Conservation (phyloP, 1,284 basidiomycete species). For the Rhizopogon hawkerae region DNA sequence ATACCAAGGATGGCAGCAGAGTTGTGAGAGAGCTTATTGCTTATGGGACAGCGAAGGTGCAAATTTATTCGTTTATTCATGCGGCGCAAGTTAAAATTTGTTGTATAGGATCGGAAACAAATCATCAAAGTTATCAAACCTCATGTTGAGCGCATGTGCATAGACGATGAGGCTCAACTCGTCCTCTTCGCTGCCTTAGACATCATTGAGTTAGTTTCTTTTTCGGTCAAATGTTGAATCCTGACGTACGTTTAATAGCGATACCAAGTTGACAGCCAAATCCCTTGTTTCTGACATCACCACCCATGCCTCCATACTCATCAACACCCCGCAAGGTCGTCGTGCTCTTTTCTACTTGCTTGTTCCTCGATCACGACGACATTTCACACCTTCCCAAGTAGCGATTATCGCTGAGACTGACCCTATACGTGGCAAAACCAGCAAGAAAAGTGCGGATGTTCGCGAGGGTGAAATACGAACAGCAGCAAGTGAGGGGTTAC, state of each 20-base stretch:
- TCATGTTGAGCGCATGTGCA: constrained; percentile 77
- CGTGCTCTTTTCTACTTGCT: constrained; percentile 76
- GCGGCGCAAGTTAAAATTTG: not conserved
- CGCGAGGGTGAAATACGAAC: constrained; percentile 62
- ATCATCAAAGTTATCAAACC: constrained; percentile 81
- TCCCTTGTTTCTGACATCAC: constrained; percentile 62
- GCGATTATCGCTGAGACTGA: constrained; percentile 65
- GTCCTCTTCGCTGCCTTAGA: constrained; percentile 85
- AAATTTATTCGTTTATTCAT: constrained; percentile 2
- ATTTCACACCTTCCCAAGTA: constrained; percentile 78
- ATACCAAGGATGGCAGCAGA: constrained; percentile 85
- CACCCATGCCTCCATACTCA: constrained; percentile 45
- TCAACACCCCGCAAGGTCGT: constrained; percentile 56
- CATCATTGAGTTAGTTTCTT: constrained; percentile 63
- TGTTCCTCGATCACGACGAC: constrained; percentile 65
- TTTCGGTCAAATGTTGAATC: constrained; percentile 1
- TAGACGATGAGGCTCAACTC: constrained; percentile 79
- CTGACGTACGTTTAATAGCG: constrained; percentile 36
- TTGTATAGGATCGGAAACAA: constrained; percentile 71
- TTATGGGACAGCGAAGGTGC: constrained; percentile 70
- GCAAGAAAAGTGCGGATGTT: constrained; percentile 64
- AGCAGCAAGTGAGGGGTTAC: constrained; percentile 61
- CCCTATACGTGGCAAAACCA: constrained; percentile 42
- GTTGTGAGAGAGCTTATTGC: constrained; percentile 77
- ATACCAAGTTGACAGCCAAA: constrained; percentile 81